Evolutionary conservation across 1,139 yeast species (phyloP).

Genomic region (Candida neerlandica): DNA sequence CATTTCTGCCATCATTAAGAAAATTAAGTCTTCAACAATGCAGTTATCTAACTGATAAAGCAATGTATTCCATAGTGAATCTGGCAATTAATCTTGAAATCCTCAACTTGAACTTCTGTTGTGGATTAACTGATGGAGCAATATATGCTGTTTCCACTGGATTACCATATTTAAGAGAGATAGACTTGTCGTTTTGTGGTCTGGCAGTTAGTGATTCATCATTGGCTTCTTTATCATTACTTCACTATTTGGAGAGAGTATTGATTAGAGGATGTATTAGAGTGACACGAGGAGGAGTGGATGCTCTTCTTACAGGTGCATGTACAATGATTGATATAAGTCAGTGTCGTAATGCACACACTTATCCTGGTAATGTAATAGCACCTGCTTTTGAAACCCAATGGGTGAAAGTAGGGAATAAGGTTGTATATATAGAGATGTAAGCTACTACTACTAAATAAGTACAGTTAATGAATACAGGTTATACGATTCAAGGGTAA

Average conservation of each 20-base stretch:
- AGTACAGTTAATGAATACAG: too few species aligned
- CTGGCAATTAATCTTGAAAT: conserved; percentile 59
- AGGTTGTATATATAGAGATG: conserved; percentile 1
- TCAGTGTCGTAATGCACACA: conserved; percentile 66
- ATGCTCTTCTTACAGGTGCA: conserved; percentile 60
- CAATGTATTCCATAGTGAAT: conserved; percentile 62
- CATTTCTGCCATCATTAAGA: conserved; percentile 53
- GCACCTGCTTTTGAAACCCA: conserved; percentile 34
- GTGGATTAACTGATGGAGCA: conserved; percentile 70
- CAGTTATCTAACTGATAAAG: conserved; percentile 67
- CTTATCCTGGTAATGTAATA: conserved; percentile 57
- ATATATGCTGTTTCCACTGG: conserved; percentile 67
- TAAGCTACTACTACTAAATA: too few species aligned
- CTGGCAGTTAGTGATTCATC: conserved; percentile 78
- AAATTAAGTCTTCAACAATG: conserved; percentile 67
- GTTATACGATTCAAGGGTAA: too few species aligned
- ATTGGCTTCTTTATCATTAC: conserved; percentile 59
- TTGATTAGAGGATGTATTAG: conserved; percentile 69
- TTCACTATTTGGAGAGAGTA: conserved; percentile 49
- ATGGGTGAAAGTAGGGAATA: conserved; percentile 2
- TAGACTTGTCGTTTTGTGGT: conserved; percentile 75
- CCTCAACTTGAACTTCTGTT: conserved; percentile 70
- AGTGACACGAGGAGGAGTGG: conserved; percentile 76
- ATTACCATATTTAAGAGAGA: conserved; percentile 53
- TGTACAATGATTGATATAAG: conserved; percentile 60